These are phyloP conservation scores for Poa pratensis DNA, from an alignment of 176 grass and related monocot genomes.

Conservation along the genomic window DNA sequence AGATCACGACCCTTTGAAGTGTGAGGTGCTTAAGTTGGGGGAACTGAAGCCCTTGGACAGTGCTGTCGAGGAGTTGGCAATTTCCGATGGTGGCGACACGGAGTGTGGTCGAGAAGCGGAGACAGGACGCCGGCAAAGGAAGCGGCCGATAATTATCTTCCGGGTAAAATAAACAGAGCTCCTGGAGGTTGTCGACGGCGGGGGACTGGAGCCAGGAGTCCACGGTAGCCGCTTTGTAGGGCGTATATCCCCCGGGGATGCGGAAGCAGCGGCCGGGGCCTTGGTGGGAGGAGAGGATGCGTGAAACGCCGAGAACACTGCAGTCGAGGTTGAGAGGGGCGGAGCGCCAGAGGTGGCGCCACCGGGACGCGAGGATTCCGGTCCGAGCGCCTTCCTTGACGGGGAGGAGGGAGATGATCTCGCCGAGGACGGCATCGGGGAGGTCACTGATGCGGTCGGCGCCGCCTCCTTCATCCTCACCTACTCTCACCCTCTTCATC, in stretches of 20 bases:
- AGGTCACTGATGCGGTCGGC: no score
- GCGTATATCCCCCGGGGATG: no score
- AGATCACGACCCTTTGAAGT: not conserved
- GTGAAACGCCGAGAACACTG: not conserved
- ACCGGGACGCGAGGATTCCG: no score
- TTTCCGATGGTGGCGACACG: not conserved
- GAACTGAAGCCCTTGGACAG: not conserved
- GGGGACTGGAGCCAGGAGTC: not conserved
- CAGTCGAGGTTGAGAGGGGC: not conserved
- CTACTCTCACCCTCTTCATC: not conserved
- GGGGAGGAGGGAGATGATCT: no score
- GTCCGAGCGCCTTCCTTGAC: no score
- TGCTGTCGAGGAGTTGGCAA: not conserved
- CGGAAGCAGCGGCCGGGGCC: not conserved
- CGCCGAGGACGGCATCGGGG: no score
- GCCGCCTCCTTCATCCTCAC: not conserved
- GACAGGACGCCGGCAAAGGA: not conserved
- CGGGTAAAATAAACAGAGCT: not conserved
- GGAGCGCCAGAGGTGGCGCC: no score
- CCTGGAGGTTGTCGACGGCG: slow-evolving; percentile 3
- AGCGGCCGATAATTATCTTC: no score
- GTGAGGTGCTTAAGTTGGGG: not conserved
- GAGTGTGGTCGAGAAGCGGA: slow-evolving; percentile 3
- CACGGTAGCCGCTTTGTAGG: not conserved
- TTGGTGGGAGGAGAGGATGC: not conserved